These are phyloP conservation scores for Phaeosphaeriaceae sp. DNA, from an alignment of 2,329 filamentous ascomycete species.

Conservation along the genomic window DNA sequence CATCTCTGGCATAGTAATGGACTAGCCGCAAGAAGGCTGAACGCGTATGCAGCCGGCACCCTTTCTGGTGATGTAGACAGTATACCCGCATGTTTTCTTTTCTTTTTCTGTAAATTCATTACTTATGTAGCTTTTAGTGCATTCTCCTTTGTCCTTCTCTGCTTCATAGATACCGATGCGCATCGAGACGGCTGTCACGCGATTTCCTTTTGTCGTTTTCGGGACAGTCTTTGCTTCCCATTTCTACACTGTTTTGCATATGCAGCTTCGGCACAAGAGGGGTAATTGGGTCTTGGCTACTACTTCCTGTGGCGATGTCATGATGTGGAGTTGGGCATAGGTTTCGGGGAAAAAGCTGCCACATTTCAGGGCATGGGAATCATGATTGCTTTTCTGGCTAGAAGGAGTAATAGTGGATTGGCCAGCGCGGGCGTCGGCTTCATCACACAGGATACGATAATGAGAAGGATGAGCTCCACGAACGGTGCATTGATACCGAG, in stretches of 20 bases:
- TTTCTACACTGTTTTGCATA: conserved; percentile 11
- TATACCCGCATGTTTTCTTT: conserved; percentile 4
- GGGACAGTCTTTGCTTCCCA: not conserved
- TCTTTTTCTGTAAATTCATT: conserved; percentile 38
- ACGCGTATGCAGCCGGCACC: not conserved
- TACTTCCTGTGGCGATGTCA: conserved; percentile 2
- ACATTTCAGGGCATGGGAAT: conserved; percentile 19
- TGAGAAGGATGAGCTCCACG: conserved; percentile 29
- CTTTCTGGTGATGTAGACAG: not conserved
- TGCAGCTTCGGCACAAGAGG: conserved; percentile 16
- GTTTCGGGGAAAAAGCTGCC: conserved; percentile 13
- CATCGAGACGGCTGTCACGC: conserved; percentile 9
- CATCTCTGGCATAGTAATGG: not conserved
- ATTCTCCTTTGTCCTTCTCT: conserved; percentile 19
- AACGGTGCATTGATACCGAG: conserved; percentile 17
- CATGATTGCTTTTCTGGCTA: conserved; percentile 36
- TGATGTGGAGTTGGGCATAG: conserved; percentile 18
- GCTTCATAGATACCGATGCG: conserved; percentile 18
- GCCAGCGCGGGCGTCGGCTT: conserved; percentile 42
- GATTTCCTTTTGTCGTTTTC: conserved; percentile 12
- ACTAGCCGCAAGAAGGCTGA: conserved; percentile 11
- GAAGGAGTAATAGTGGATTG: conserved; percentile 30
- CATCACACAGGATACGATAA: conserved; percentile 32
- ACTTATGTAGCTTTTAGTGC: conserved; percentile 23
- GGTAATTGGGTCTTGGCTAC: conserved; percentile 14